Percentiles rank a stretch among this genome's conserved stretches.
Conservation (phyloP, 352 stramenopile genomes). For the Phytophthora foliorum region DNA sequence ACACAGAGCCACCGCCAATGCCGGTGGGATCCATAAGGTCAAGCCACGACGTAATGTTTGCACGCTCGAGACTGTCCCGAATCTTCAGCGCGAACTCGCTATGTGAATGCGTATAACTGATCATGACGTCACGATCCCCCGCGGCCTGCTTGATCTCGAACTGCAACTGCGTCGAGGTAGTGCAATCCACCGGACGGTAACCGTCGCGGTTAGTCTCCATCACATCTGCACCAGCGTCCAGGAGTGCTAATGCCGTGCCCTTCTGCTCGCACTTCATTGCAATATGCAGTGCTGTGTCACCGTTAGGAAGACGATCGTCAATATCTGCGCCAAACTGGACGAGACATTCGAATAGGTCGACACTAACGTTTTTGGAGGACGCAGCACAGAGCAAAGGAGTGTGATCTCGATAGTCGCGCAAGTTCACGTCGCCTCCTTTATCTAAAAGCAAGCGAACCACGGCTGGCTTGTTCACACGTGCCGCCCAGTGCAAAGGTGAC, state of each 20-base stretch:
- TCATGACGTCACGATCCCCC: constrained; percentile 88
- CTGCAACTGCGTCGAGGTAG: constrained; percentile 83
- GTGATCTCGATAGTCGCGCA: constrained; percentile 66
- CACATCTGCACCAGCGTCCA: constrained; percentile 65
- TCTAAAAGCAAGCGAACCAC: constrained; percentile 63
- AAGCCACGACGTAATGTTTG: constrained; percentile 82
- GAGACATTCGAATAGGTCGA: constrained; percentile 64
- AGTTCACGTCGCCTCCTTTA: constrained; percentile 59
- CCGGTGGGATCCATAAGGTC: constrained; percentile 85
- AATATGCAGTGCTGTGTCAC: constrained; percentile 79
- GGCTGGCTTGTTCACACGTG: constrained; percentile 59
- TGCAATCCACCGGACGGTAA: constrained; percentile 80
- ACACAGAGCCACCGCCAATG: constrained; percentile 83
- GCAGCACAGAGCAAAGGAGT: constrained; percentile 76
- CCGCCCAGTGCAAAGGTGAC: constrained; percentile 77
- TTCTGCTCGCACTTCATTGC: constrained; percentile 80
- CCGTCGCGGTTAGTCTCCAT: constrained; percentile 77
- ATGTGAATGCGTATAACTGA: constrained; percentile 90
- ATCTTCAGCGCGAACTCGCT: constrained; percentile 78
- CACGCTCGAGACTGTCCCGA: constrained; percentile 73
- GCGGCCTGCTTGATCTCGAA: constrained; percentile 86
- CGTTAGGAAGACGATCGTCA: constrained; percentile 71
- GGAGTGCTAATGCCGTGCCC: constrained; percentile 64
- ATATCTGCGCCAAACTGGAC: constrained; percentile 66
- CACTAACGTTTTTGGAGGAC: constrained; percentile 58